Conservation (phyloP, 2,329 filamentous ascomycete genomes). For the Ascochyta pisi region DNA sequence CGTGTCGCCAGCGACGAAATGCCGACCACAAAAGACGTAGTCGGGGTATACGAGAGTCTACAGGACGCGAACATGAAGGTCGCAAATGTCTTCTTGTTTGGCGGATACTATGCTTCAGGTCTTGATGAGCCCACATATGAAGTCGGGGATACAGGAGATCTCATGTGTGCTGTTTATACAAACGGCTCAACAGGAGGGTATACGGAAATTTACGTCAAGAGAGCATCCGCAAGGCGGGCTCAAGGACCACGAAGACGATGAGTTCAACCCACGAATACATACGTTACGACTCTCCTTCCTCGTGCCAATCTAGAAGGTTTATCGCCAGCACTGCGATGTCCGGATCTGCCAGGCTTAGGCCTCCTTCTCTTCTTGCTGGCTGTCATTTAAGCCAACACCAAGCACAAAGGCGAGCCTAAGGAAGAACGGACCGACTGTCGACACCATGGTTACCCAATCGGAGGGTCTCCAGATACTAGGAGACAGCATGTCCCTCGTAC, state of each 20-base stretch:
- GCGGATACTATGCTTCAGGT: not conserved
- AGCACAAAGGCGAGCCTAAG: slow-evolving; percentile 48
- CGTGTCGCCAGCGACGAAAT: not conserved
- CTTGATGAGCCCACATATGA: not conserved
- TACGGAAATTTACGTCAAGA: not conserved
- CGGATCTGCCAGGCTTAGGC: not conserved
- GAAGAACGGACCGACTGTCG: slow-evolving; percentile 40
- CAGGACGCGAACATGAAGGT: slow-evolving; percentile 12
- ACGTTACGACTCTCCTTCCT: not conserved
- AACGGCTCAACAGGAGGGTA: not conserved
- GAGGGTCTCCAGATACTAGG: slow-evolving; percentile 44
- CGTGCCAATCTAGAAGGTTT: not conserved
- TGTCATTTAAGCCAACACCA: slow-evolving; percentile 40
- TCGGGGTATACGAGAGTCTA: not conserved
- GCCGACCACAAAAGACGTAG: not conserved
- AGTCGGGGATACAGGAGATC: not conserved
- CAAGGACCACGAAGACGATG: not conserved
- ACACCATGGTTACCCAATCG: slow-evolving; percentile 49
- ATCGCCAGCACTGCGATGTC: not conserved
- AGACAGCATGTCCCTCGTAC: slow-evolving; percentile 30
- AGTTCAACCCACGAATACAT: not conserved
- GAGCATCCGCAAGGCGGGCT: not conserved
- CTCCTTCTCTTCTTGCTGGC: slow-evolving; percentile 21
- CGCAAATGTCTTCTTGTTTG: not conserved
- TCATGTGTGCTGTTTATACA: not conserved